These are phyloP conservation scores for Beverwykella pulmonaria DNA, from an alignment of 495 filamentous ascomycete genomes.

Conservation along the genomic window DNA sequence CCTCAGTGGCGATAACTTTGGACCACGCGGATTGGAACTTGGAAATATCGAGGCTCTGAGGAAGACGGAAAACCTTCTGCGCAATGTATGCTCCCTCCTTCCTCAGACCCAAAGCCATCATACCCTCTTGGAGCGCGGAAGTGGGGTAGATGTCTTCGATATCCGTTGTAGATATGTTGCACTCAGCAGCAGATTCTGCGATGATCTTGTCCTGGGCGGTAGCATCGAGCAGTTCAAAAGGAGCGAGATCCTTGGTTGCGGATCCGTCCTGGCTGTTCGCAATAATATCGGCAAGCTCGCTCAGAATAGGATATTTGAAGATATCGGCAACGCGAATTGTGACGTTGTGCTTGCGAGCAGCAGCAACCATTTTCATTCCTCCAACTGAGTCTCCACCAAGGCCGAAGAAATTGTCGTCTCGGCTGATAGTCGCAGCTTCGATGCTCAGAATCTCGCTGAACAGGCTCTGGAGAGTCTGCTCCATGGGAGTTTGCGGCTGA, in stretches of 20 bases:
- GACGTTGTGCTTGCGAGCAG: constrained; percentile 20
- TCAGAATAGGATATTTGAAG: constrained; percentile 51
- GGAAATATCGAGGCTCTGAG: constrained; percentile 46
- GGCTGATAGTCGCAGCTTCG: constrained; percentile 16
- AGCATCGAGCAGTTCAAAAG: constrained; percentile 49
- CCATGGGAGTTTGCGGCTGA: constrained; percentile 25
- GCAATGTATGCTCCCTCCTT: constrained; percentile 23
- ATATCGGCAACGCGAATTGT: constrained; percentile 50
- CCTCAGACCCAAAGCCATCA: constrained; percentile 19
- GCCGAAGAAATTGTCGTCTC: constrained; percentile 32
- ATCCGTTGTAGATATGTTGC: background rate
- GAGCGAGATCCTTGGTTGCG: constrained; percentile 35
- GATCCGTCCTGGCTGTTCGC: background rate
- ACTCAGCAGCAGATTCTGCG: constrained; percentile 17
- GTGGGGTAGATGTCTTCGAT: constrained; percentile 33
- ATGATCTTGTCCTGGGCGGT: constrained; percentile 28
- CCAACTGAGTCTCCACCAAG: constrained; percentile 31
- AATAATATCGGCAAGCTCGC: constrained; percentile 48
- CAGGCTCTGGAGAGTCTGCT: constrained; percentile 20
- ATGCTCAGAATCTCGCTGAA: constrained; percentile 24
- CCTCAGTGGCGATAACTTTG: constrained; percentile 37
- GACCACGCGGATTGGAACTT: constrained; percentile 55
- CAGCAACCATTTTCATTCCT: constrained; percentile 29
- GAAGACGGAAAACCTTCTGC: constrained; percentile 50
- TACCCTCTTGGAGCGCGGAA: constrained; percentile 27